phyloP scores from a whole-genome alignment of 352 stramenopile species.

The Phytophthora constricta region DNA sequence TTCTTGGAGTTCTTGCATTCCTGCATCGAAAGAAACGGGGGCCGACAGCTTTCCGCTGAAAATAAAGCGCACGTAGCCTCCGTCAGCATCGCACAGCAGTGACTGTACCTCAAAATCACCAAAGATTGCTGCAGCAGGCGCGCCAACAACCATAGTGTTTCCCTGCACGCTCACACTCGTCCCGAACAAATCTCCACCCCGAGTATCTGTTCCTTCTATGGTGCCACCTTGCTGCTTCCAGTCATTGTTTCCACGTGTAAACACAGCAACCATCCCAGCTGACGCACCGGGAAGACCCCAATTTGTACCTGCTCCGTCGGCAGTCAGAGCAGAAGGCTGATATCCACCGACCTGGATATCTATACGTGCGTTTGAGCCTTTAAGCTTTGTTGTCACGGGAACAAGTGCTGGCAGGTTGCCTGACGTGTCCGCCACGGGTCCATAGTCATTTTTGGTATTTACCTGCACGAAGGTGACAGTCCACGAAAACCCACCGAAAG shows the following conservation, averaged over 20 bases:
- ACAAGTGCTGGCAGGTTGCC: slow-evolving; percentile 73
- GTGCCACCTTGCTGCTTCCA: slow-evolving; percentile 78
- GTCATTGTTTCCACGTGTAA: slow-evolving; percentile 67
- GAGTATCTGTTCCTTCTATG: slow-evolving; percentile 63
- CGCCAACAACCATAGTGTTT: slow-evolving; percentile 63
- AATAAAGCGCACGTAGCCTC: slow-evolving; percentile 69
- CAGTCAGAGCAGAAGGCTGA: slow-evolving; percentile 31
- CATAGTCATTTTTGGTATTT: slow-evolving; percentile 80
- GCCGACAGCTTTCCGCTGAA: slow-evolving; percentile 63
- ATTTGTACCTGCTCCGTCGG: slow-evolving; percentile 42
- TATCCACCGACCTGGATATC: slow-evolving; percentile 64
- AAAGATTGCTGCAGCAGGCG: slow-evolving; percentile 68
- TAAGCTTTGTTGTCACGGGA: slow-evolving; percentile 55
- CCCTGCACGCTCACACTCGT: slow-evolving; percentile 69
- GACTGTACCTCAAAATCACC: slow-evolving; percentile 79
- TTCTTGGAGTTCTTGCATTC: slow-evolving; percentile 48
- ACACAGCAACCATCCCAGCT: slow-evolving; percentile 72
- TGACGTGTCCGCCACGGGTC: slow-evolving; percentile 66
- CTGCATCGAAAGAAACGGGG: slow-evolving; percentile 68
- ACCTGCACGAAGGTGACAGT: slow-evolving; percentile 83
- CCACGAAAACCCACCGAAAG: slow-evolving; percentile 84
- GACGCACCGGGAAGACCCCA: slow-evolving; percentile 62
- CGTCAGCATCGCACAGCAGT: slow-evolving; percentile 77
- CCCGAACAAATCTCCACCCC: slow-evolving; percentile 73
- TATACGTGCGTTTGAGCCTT: slow-evolving; percentile 67